phyloP scores from a whole-genome alignment of 345 rosid species.

The Heritiera littoralis region DNA sequence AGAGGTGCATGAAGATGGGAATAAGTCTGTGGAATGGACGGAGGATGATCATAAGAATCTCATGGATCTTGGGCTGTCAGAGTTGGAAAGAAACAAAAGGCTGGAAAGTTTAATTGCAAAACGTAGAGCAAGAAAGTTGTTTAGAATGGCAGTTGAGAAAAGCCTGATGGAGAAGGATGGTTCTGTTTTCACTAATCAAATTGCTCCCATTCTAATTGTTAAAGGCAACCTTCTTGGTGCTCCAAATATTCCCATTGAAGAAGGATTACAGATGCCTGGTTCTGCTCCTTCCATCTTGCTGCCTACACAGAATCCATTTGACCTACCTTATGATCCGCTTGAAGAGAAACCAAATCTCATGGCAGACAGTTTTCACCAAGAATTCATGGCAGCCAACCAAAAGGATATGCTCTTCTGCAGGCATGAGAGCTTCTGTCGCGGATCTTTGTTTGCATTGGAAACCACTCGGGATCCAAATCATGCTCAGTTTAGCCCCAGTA shows the following conservation, averaged over 20 bases:
- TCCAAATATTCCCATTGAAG: conserved; percentile 25
- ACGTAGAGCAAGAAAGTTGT: conserved; percentile 60
- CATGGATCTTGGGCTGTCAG: conserved; percentile 83
- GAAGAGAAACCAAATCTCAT: conserved; percentile 81
- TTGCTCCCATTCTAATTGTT: conserved; percentile 47
- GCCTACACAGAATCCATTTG: conserved; percentile 72
- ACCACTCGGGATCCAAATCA: conserved; percentile 32
- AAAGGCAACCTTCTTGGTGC: conserved; percentile 43
- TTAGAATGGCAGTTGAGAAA: conserved; percentile 47
- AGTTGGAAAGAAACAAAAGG: conserved; percentile 79
- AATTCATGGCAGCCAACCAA: conserved; percentile 48
- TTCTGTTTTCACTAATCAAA: conserved; percentile 24
- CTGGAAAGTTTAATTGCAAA: conserved; percentile 72
- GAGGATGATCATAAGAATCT: conserved; percentile 82
- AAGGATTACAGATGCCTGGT: conserved; percentile 53
- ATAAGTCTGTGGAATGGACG: conserved; percentile 67
- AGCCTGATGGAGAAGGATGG: conserved; percentile 36
- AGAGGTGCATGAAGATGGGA: conserved; percentile 34
- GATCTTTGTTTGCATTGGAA: conserved; percentile 37
- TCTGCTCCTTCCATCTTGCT: conserved; percentile 84
- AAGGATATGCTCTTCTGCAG: conserved; percentile 64
- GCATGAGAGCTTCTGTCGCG: conserved; percentile 70
- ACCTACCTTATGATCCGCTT: conserved; percentile 72
- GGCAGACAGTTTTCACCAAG: conserved; percentile 66
- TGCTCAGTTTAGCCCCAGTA: conserved; percentile 7